Evolutionary conservation across 2,329 filamentous ascomycete species (phyloP).

Genomic region (Dactylellina parvicollis): DNA sequence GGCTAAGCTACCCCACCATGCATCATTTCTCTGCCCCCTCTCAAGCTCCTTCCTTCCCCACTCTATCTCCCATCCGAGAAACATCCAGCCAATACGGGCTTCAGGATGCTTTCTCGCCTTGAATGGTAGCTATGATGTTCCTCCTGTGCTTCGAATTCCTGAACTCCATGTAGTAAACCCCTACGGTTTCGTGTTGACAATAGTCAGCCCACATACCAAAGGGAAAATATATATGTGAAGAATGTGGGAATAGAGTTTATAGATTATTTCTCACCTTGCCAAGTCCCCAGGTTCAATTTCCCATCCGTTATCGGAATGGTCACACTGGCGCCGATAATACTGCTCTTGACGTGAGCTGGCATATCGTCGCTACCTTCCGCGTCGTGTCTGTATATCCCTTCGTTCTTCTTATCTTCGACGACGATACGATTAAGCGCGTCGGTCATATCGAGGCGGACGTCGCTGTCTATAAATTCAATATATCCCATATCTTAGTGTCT

Average conservation of each 20-base stretch:
- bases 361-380: slow-evolving; percentile 93
- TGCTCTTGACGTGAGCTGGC: slow-evolving; percentile 95
- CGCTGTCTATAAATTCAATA: slow-evolving; percentile 61
- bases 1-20: slow-evolving; percentile 22
- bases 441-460: slow-evolving; percentile 92
- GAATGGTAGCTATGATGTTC: slow-evolving; percentile 89
- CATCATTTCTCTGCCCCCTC: no score
- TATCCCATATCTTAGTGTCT: not conserved
- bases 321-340: slow-evolving; percentile 86
- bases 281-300: slow-evolving; percentile 74
- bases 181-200: slow-evolving; percentile 58
- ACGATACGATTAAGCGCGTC: slow-evolving; percentile 91
- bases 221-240: not conserved
- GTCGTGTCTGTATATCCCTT: slow-evolving; percentile 82
- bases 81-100: not conserved
- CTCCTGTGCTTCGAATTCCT: slow-evolving; percentile 78
- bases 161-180: slow-evolving; percentile 96
- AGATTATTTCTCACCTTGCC: slow-evolving; percentile 69
- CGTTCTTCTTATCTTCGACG: slow-evolving; percentile 79
- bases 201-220: not conserved
- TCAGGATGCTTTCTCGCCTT: slow-evolving; percentile 74
- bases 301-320: slow-evolving; percentile 92
- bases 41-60: slow-evolving; percentile 16
- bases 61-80: slow-evolving; percentile 18
- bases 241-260: not conserved